phyloP scores from a whole-genome alignment of 2,329 filamentous ascomycete species.

The Cladosporium sp. region DNA sequence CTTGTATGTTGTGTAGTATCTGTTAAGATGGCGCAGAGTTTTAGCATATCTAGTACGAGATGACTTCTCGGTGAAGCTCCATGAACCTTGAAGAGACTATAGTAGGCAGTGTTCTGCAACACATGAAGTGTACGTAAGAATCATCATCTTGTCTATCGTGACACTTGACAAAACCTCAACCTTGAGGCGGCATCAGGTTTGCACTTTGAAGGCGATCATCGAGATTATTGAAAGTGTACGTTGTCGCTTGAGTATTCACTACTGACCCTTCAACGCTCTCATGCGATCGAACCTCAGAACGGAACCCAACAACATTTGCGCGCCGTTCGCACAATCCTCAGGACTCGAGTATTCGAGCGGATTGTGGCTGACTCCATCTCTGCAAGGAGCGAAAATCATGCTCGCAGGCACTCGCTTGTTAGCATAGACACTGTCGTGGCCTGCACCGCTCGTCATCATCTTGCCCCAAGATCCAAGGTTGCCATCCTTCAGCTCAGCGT shows the following conservation, averaged over 20 bases:
- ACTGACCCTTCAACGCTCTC: slow-evolving; percentile 31
- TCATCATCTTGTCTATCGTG: too few relatives aligned
- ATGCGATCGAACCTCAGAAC: slow-evolving; percentile 52
- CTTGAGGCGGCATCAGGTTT: neutral
- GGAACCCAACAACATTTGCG: slow-evolving; percentile 52
- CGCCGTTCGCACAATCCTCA: slow-evolving; percentile 48
- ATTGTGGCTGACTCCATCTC: slow-evolving; percentile 51
- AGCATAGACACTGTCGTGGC: slow-evolving; percentile 57
- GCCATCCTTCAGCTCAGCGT: slow-evolving; percentile 41
- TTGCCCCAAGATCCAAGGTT: slow-evolving; percentile 39
- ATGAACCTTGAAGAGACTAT: too few relatives aligned
- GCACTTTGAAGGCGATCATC: neutral
- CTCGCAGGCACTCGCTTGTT: slow-evolving; percentile 47
- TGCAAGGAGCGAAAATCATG: slow-evolving; percentile 52
- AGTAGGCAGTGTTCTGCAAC: neutral
- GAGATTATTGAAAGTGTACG: neutral
- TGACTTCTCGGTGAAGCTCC: neutral
- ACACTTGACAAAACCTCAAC: too few relatives aligned
- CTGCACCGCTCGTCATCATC: slow-evolving; percentile 63
- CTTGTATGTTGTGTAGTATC: neutral
- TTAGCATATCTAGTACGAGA: neutral
- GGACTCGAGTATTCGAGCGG: slow-evolving; percentile 48
- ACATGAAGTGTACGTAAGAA: too few relatives aligned
- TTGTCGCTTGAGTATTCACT: neutral
- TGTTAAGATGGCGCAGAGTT: neutral